Percentiles rank a stretch among this genome's conserved stretches.
Evolutionary conservation across 441 rosid genomes (phyloP).

Genomic region (Arabidopsis lyrata): DNA sequence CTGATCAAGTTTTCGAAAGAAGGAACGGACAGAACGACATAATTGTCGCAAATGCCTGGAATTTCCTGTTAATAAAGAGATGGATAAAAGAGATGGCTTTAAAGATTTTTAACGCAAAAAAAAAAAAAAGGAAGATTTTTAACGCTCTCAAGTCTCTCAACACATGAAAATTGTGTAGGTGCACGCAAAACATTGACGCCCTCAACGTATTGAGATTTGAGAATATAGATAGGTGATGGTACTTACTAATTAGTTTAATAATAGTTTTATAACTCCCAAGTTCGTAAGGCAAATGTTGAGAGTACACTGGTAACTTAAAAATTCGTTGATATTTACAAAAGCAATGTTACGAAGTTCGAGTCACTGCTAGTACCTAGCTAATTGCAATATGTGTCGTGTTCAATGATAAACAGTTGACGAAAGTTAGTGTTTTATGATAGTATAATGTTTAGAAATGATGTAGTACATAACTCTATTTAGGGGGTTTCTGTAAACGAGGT

Average conservation of each 20-base stretch:
- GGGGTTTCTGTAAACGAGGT: conserved; percentile 39
- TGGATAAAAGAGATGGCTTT: not conserved
- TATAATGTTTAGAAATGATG: conserved; percentile 3
- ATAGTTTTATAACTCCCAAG: conserved; percentile 12
- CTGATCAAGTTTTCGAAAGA: conserved; percentile 2
- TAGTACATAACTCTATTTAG: conserved; percentile 1
- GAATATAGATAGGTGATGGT: conserved; percentile 27
- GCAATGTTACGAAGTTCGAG: conserved; percentile 38
- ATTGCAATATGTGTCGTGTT: conserved; percentile 39
- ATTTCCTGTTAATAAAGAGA: conserved; percentile 2
- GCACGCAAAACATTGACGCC: conserved; percentile 38
- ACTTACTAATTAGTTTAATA: not conserved
- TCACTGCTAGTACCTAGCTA: conserved; percentile 38
- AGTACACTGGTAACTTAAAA: conserved; percentile 34
- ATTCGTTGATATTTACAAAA: conserved; percentile 37
- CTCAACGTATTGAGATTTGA: conserved; percentile 9
- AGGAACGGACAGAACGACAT: conserved; percentile 14
- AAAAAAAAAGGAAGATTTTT: no score
- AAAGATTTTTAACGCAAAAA: no score
- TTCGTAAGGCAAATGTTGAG: conserved; percentile 21
- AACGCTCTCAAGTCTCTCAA: not conserved
- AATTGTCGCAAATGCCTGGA: conserved; percentile 21
- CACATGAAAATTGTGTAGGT: conserved; percentile 39
- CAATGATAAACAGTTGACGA: conserved; percentile 25
- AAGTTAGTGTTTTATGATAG: conserved; percentile 14